Conservation (phyloP, 2,329 filamentous ascomycete genomes). For the Ophiostoma sp. region DNA sequence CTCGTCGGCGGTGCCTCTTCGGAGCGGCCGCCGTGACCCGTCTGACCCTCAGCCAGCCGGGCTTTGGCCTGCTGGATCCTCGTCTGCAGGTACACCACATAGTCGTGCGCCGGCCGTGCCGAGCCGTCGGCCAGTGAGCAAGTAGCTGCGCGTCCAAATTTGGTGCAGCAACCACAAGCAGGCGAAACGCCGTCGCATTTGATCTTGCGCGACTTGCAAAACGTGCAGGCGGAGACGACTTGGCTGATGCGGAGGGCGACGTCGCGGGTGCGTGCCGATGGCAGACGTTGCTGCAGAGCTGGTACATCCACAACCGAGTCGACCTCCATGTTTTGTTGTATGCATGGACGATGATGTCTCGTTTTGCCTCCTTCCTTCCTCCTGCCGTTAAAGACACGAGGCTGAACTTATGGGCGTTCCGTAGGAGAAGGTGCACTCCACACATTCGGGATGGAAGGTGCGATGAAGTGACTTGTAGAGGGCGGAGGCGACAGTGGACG, state of each 20-base stretch:
- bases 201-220: constrained; percentile 34
- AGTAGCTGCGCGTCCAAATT: constrained; percentile 31
- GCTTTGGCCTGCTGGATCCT: constrained; percentile 28
- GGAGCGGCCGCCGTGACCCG: neutral
- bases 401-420: constrained; percentile 11
- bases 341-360: neutral
- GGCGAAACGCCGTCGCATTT: constrained; percentile 32
- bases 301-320: neutral
- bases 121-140: constrained; percentile 29
- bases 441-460: neutral
- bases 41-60: neutral
- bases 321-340: constrained; percentile 1
- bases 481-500: neutral
- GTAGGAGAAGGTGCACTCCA: neutral
- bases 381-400: neutral
- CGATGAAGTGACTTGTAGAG: neutral
- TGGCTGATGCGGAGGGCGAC: constrained; percentile 26
- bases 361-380: neutral
- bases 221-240: constrained; percentile 33
- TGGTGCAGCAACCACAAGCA: constrained; percentile 32
- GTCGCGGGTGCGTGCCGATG: neutral
- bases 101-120: constrained; percentile 30
- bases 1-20: neutral
- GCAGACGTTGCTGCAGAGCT: neutral
- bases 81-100: constrained; percentile 31